Evolutionary conservation across 2,329 filamentous ascomycete species (phyloP).

Genomic region (Ceratocystis albifundus): DNA sequence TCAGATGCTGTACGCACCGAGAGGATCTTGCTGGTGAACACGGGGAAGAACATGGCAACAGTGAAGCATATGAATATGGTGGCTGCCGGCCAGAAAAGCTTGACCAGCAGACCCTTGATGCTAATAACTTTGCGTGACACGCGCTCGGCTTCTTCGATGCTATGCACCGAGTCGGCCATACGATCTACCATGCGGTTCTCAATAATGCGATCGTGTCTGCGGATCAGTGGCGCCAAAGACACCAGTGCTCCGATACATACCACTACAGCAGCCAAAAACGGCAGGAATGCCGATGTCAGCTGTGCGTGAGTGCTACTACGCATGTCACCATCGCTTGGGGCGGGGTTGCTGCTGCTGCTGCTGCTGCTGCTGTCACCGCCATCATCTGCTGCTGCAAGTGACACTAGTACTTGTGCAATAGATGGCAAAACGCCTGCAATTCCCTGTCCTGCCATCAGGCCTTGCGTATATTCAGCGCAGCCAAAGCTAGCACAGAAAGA

Average conservation of each 20-base stretch:
- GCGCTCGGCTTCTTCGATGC: slow-evolving; percentile 43
- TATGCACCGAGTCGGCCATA: slow-evolving; percentile 41
- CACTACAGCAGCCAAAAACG: slow-evolving; percentile 76
- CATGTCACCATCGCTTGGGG: not conserved
- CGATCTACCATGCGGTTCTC: slow-evolving; percentile 39
- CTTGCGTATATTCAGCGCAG: slow-evolving; percentile 80
- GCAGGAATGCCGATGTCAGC: slow-evolving; percentile 68
- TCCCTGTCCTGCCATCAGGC: slow-evolving; percentile 89
- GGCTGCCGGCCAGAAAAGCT: slow-evolving; percentile 66
- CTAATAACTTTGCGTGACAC: slow-evolving; percentile 39
- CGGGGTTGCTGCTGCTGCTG: slow-evolving; percentile 28
- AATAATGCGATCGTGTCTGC: slow-evolving; percentile 44
- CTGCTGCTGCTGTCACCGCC: slow-evolving; percentile 26
- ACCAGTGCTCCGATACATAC: slow-evolving; percentile 60
- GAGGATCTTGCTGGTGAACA: slow-evolving; percentile 63
- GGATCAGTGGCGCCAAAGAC: slow-evolving; percentile 63
- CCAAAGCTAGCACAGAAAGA: slow-evolving; percentile 82
- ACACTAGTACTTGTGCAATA: slow-evolving; percentile 73
- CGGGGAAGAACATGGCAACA: slow-evolving; percentile 87
- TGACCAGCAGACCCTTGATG: slow-evolving; percentile 57
- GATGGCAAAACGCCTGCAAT: slow-evolving; percentile 83
- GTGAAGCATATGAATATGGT: slow-evolving; percentile 71
- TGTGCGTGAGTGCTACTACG: slow-evolving; percentile 24
- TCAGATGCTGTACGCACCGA: slow-evolving; percentile 31
- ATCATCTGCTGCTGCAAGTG: slow-evolving; percentile 40